Percentiles rank a stretch among this genome's conserved stretches.
Conservation (phyloP, 257 asterid genomes). For the Solanum sejunctum region DNA sequence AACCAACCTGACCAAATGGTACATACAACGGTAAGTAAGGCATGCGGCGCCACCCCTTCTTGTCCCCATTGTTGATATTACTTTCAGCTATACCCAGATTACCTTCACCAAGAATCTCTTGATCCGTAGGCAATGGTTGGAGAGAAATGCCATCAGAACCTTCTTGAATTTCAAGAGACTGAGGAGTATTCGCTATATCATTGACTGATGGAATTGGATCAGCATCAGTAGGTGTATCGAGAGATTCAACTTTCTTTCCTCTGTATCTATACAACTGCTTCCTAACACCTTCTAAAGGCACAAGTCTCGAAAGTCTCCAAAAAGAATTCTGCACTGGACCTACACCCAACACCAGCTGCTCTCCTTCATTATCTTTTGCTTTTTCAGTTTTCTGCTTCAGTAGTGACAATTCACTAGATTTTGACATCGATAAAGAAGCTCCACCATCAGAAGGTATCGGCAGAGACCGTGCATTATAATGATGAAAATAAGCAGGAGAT, state of each 20-base stretch:
- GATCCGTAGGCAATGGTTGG: conserved; percentile 59
- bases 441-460: conserved; percentile 26
- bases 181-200: conserved; percentile 53
- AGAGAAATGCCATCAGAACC: conserved; percentile 94
- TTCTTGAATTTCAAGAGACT: conserved; percentile 96
- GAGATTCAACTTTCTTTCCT: conserved; percentile 40
- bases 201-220: conserved; percentile 46
- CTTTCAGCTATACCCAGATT: conserved; percentile 48
- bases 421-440: conserved; percentile 31
- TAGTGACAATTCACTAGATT: conserved; percentile 15
- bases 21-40: conserved; percentile 96
- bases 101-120: conserved; percentile 30
- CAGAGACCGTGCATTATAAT: conserved; percentile 50
- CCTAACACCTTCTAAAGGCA: conserved; percentile 76
- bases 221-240: conserved; percentile 46
- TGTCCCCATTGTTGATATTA: conserved; percentile 26
- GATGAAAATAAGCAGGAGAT: conserved; percentile 99
- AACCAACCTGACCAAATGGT: conserved; percentile 85
- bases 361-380: conserved; percentile 58
- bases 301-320: conserved; percentile 98
- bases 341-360: conserved; percentile 86
- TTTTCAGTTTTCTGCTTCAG: conserved; percentile 48
- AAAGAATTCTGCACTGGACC: conserved; percentile 94
- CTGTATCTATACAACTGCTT: conserved; percentile 44
- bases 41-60: conserved; percentile 56